Conservation (phyloP, 108 stramenopile genomes). For the Skeletonema potamos region DNA sequence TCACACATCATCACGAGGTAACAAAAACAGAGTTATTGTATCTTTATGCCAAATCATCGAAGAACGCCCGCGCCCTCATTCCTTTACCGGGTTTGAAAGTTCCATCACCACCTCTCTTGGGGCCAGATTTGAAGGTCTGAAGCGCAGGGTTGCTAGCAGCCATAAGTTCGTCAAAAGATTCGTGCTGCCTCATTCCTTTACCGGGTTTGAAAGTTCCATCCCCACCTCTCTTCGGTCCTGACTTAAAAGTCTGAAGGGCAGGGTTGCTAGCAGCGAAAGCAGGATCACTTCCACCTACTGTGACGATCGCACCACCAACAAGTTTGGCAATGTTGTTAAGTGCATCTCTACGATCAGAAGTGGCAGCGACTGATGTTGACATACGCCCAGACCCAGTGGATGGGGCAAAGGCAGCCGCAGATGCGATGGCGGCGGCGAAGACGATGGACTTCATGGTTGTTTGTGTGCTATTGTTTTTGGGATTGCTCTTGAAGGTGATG, state of each 20-base stretch:
- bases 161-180: constrained; percentile 46
- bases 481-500: not conserved
- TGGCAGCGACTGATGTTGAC: constrained; percentile 29
- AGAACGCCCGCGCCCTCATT: constrained; percentile 32
- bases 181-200: constrained; percentile 18
- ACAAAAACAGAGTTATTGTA: not conserved
- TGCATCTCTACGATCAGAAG: constrained; percentile 39
- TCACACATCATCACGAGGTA: not conserved
- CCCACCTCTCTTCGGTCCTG: constrained; percentile 7
- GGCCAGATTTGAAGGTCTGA: constrained; percentile 34
- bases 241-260: constrained; percentile 25
- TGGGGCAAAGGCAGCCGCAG: constrained; percentile 31
- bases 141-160: constrained; percentile 47
- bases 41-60: constrained; percentile 12
- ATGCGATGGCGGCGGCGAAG: constrained; percentile 21
- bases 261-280: constrained; percentile 30
- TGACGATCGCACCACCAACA: constrained; percentile 33
- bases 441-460: constrained; percentile 30
- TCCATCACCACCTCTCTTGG: constrained; percentile 21
- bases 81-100: constrained; percentile 53
- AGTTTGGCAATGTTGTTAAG: constrained; percentile 40
- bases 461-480: not conserved
- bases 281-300: constrained; percentile 31
- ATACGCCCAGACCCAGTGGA: constrained; percentile 13
- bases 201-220: constrained; percentile 36